Evolutionary conservation across 768 basidiomycete genomes (phyloP), one percentile per base, ranked within the genome.

Genomic region (Serpula lacrymans): DNA sequence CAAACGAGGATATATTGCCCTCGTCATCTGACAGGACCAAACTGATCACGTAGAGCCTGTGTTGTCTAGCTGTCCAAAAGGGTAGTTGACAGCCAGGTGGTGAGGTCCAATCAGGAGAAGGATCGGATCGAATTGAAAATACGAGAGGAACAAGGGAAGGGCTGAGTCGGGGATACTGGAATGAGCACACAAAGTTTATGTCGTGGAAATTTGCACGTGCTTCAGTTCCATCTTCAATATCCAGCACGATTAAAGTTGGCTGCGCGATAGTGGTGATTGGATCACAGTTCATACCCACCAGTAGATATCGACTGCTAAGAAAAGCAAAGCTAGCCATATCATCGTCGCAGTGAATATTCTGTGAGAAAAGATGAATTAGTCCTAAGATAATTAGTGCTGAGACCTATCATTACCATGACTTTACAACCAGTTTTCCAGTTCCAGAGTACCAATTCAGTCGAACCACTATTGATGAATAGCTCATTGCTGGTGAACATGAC

Each of bases 381-480:
- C 5, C 12, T 21, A 36, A 17, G 13, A 10, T 4, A 8, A 11
- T 30, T 10, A 35, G 17, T 18, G n/a, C 12, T 18, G 14, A 8
- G 14, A 16, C 9, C 12, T 16, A 64, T 64, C 50, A 85, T 82
- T 46, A 73, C 43, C 48, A 77, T 54, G 6, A 64, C 53, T 8
- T 56, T 49, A 5, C n/a, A n/a, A n/a, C 78, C 78, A 4, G 72
- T 78, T 52, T 74, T 76, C 84, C 83, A 86, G 40, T 85, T 72
- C 82, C 80, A 86, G 10, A 84, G 54, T 47, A 78, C 74, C 22
- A 68, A 72, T 33, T 63, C 64, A 24, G 53, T 52, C 6, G 41
- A 43, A 27, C 60, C 63, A 7, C 43, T 42, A 41, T 59, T 58
- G 37, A 63, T 46, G 39, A 76, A 75, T n/a, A n/a, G n/a, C n/a